Conservation (phyloP, 164 flowering plant species). For the Vitis amurensis region DNA sequence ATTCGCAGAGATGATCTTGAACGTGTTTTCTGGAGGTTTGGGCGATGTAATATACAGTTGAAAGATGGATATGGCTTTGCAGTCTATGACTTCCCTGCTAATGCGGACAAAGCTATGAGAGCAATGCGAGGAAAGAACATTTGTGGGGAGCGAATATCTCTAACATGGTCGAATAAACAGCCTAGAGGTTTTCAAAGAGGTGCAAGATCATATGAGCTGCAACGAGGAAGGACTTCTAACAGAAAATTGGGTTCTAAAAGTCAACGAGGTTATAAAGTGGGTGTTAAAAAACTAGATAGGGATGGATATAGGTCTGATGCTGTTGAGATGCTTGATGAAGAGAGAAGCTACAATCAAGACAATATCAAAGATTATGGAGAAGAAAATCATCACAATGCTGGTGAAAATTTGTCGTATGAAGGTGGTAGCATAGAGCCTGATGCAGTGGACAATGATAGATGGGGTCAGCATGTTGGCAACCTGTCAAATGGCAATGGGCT, state of each 20-base stretch:
- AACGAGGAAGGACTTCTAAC: slow-evolving; percentile 15
- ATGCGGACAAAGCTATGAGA: slow-evolving; percentile 52
- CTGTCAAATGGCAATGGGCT: slow-evolving; percentile 17
- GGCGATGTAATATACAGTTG: slow-evolving; percentile 34
- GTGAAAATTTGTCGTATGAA: slow-evolving; percentile 24
- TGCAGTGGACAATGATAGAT: slow-evolving; percentile 39
- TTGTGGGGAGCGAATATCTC: slow-evolving; percentile 42
- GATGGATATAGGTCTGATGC: slow-evolving; percentile 6
- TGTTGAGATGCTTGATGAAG: slow-evolving; percentile 22
- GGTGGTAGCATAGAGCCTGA: slow-evolving; percentile 21
- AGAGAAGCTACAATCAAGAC: slow-evolving; percentile 12
- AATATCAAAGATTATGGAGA: slow-evolving; percentile 12
- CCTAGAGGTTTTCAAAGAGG: slow-evolving; percentile 29
- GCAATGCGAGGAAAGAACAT: slow-evolving; percentile 41
- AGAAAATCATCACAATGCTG: slow-evolving; percentile 17
- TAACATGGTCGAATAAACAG: slow-evolving; percentile 59
- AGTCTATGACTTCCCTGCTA: slow-evolving; percentile 35
- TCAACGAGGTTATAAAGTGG: slow-evolving; percentile 15
- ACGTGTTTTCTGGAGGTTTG: slow-evolving; percentile 45
- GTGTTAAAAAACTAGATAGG: slow-evolving; percentile 14
- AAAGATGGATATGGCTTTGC: slow-evolving; percentile 62
- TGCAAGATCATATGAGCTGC: slow-evolving; percentile 18
- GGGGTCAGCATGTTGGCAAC: slow-evolving; percentile 34
- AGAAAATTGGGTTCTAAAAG: slow-evolving; percentile 20
- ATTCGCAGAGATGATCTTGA: slow-evolving; percentile 41